These are phyloP conservation scores for Gentiana dahurica DNA, from an alignment of 257 asterid species.

Conservation along the genomic window DNA sequence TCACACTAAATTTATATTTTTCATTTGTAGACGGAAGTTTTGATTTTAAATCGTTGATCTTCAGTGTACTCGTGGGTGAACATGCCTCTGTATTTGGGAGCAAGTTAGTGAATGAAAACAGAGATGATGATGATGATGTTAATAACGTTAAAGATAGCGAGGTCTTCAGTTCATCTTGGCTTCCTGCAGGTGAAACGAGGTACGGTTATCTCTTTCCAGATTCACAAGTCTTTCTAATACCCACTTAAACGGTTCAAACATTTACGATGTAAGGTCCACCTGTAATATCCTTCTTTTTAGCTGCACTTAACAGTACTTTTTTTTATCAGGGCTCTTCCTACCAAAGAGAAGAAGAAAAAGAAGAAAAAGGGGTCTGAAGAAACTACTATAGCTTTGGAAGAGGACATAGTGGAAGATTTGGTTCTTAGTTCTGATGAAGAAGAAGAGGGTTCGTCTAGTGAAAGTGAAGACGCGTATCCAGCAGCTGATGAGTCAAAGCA, in stretches of 20 bases:
- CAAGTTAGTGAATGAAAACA: slow-evolving; percentile 30
- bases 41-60: slow-evolving; percentile 1
- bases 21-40: background rate
- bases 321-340: slow-evolving; percentile 22
- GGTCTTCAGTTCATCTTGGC: slow-evolving; percentile 34
- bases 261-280: background rate
- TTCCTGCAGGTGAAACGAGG: slow-evolving; percentile 41
- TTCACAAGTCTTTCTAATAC: no score
- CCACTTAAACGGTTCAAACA: no score
- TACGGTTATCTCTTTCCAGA: slow-evolving; percentile 23
- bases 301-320: no score
- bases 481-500: slow-evolving; percentile 32
- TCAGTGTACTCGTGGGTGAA: slow-evolving; percentile 67
- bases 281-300: no score
- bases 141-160: slow-evolving; percentile 31
- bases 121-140: slow-evolving; percentile 42
- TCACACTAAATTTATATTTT: background rate
- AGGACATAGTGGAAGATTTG: slow-evolving; percentile 72
- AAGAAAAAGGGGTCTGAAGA: slow-evolving; percentile 17
- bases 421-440: slow-evolving; percentile 74
- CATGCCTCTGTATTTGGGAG: slow-evolving; percentile 34
- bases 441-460: slow-evolving; percentile 32
- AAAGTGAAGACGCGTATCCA: slow-evolving; percentile 18
- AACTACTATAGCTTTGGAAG: slow-evolving; percentile 28
- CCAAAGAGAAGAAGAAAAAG: slow-evolving; percentile 26